Conservation (phyloP, 2,329 filamentous ascomycete species). For the Epichloe coenophiala region DNA sequence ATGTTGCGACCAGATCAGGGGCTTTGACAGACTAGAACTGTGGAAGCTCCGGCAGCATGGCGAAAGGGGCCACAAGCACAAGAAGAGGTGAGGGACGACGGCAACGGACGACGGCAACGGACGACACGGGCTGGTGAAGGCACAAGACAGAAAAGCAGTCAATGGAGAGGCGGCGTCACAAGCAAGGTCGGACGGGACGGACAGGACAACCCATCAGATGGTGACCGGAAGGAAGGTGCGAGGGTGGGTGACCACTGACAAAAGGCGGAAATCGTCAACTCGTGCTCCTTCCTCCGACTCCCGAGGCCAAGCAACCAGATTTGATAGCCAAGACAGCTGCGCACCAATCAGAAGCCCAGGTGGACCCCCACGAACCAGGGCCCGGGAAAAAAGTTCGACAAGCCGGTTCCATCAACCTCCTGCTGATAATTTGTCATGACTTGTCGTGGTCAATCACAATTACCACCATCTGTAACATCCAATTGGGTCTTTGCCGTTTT, state of each 20-base stretch:
- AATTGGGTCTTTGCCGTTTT: not conserved
- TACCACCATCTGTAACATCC: not conserved
- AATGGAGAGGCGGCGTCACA: slow-evolving; percentile 2
- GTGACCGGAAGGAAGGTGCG: too few relatives aligned
- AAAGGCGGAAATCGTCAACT: too few relatives aligned
- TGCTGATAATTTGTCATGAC: too few relatives aligned
- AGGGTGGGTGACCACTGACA: too few relatives aligned
- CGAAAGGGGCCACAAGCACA: slow-evolving; percentile 1
- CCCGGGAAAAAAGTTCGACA: slow-evolving; percentile 15
- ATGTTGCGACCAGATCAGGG: slow-evolving; percentile 21
- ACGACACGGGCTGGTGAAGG: not conserved
- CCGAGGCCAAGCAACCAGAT: too few relatives aligned
- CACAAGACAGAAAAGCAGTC: not conserved
- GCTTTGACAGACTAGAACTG: slow-evolving; percentile 9
- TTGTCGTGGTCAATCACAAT: not conserved
- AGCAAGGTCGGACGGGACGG: not conserved
- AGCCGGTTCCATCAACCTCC: too few relatives aligned
- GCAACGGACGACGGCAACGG: not conserved
- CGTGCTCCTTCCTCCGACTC: too few relatives aligned
- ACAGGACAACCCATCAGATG: too few relatives aligned
- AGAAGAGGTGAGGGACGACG: not conserved
- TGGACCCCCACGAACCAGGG: slow-evolving; percentile 11
- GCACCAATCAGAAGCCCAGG: slow-evolving; percentile 14
- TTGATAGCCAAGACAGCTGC: not conserved
- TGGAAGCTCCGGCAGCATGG: slow-evolving; percentile 11